Percentiles rank a stretch among this genome's conserved stretches.
These are phyloP conservation scores for Raffaelea arxii DNA, from an alignment of 2,329 filamentous ascomycete species.

Conservation along the genomic window DNA sequence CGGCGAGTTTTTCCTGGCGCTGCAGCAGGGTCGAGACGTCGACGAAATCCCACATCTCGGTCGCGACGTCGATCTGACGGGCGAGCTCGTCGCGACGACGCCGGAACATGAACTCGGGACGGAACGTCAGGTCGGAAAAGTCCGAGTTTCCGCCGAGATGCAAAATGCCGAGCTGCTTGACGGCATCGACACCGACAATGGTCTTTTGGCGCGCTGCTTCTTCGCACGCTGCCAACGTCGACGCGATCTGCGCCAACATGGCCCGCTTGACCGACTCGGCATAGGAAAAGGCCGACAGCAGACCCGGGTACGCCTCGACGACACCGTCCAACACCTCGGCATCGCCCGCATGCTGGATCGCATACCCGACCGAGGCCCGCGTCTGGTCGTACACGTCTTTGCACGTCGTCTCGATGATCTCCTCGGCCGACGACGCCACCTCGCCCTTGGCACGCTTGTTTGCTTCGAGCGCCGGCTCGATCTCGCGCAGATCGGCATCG, in stretches of 20 bases:
- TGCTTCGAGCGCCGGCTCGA: slow-evolving; percentile 78
- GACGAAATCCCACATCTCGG: slow-evolving; percentile 89
- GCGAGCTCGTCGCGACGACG: slow-evolving; percentile 72
- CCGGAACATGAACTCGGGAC: slow-evolving; percentile 88
- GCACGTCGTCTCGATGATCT: slow-evolving; percentile 74
- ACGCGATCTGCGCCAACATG: slow-evolving; percentile 81
- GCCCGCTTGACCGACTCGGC: slow-evolving; percentile 87
- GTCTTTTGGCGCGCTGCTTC: slow-evolving; percentile 73
- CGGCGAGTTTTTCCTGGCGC: slow-evolving; percentile 86
- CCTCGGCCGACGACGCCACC: slow-evolving; percentile 72
- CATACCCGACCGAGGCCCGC: slow-evolving; percentile 60
- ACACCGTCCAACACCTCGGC: slow-evolving; percentile 59
- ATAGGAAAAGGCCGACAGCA: slow-evolving; percentile 80
- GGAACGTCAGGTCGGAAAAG: slow-evolving; percentile 78
- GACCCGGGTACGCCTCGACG: slow-evolving; percentile 74
- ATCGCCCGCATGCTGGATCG: slow-evolving; percentile 69
- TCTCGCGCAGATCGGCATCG: slow-evolving; percentile 64
- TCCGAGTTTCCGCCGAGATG: slow-evolving; percentile 88
- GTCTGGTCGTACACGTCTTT: slow-evolving; percentile 80
- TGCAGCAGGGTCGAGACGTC: slow-evolving; percentile 77
- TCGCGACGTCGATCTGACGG: slow-evolving; percentile 75
- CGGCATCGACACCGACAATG: slow-evolving; percentile 70
- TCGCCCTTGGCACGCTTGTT: slow-evolving; percentile 71
- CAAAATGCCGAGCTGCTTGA: slow-evolving; percentile 78
- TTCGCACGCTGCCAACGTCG: slow-evolving; percentile 70